Percentiles rank a stretch among this genome's conserved stretches.
Conservation (phyloP, 2,329 filamentous ascomycete species). For the Cladosporium sp. region DNA sequence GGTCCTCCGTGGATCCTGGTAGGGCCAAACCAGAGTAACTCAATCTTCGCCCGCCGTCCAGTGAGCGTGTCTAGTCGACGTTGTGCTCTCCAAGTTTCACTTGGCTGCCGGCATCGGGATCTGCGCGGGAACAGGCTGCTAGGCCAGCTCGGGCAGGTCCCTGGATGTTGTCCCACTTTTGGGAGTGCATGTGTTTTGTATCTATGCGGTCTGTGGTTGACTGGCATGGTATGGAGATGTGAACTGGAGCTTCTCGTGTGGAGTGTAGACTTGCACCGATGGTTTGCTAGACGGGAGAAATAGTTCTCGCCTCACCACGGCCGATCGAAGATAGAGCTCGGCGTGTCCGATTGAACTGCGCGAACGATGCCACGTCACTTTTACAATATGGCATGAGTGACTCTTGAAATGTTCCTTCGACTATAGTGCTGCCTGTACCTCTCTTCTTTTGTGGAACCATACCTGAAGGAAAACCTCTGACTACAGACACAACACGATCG, state of each 20-base stretch:
- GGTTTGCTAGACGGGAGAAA: background rate
- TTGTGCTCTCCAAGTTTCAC: slow-evolving; percentile 4
- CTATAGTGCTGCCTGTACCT: too few species aligned
- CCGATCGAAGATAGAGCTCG: background rate
- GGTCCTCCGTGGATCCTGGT: background rate
- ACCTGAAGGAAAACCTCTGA: too few species aligned
- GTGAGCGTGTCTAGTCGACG: background rate
- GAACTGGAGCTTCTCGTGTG: background rate
- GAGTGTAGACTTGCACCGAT: background rate
- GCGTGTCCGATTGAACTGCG: background rate
- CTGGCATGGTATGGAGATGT: background rate
- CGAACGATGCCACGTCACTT: slow-evolving; percentile 1
- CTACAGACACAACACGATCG: too few species aligned
- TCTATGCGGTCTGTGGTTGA: background rate
- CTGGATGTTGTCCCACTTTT: background rate
- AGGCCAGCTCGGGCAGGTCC: slow-evolving; percentile 9
- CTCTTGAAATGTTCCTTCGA: too few species aligned
- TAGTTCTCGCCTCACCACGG: too few species aligned
- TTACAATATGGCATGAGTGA: too few species aligned
- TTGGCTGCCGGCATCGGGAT: slow-evolving; percentile 3
- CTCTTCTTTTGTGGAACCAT: too few species aligned
- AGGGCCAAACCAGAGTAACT: background rate
- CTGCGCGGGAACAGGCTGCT: too few species aligned
- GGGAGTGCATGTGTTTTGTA: background rate
- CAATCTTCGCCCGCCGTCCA: slow-evolving; percentile 1